Evolutionary conservation across 2,329 filamentous ascomycete genomes (phyloP).

Genomic region (Phaeosphaeriaceae sp.): DNA sequence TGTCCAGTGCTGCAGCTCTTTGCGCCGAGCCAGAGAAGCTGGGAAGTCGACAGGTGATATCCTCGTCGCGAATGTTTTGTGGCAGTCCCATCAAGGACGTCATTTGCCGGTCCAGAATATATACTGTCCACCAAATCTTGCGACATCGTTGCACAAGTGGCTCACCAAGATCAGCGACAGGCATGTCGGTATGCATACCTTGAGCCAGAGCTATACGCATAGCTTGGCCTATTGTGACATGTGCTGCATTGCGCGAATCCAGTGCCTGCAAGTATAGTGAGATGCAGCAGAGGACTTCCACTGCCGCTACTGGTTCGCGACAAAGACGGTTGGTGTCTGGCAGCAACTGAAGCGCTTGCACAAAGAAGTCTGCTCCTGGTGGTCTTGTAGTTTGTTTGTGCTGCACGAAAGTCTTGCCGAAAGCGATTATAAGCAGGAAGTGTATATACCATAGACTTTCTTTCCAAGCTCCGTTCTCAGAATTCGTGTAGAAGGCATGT

Average conservation of each 20-base stretch:
- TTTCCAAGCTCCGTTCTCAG: slow-evolving; percentile 30
- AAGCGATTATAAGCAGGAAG: slow-evolving; percentile 61
- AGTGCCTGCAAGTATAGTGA: slow-evolving; percentile 62
- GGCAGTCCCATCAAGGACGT: slow-evolving; percentile 62
- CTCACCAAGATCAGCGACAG: slow-evolving; percentile 50
- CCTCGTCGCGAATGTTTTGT: slow-evolving; percentile 58
- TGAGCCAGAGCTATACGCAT: slow-evolving; percentile 58
- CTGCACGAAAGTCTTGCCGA: slow-evolving; percentile 62
- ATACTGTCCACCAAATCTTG: slow-evolving; percentile 63
- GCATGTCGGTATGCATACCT: slow-evolving; percentile 63
- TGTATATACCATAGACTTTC: slow-evolving; percentile 60
- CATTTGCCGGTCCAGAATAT: slow-evolving; percentile 62
- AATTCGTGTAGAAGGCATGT: slow-evolving; percentile 50
- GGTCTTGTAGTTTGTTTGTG: slow-evolving; percentile 46
- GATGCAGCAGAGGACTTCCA: slow-evolving; percentile 60
- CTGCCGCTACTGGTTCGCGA: slow-evolving; percentile 54
- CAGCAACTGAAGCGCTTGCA: slow-evolving; percentile 67
- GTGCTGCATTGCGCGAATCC: slow-evolving; percentile 56
- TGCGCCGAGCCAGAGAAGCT: slow-evolving; percentile 51
- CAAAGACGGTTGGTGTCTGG: slow-evolving; percentile 53
- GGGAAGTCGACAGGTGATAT: slow-evolving; percentile 58
- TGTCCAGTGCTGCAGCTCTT: slow-evolving; percentile 49
- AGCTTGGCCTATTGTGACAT: slow-evolving; percentile 60
- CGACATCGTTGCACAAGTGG: slow-evolving; percentile 55
- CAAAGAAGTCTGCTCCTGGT: slow-evolving; percentile 64